Percentiles rank a stretch among this genome's conserved stretches.
Conservation (phyloP, 2,329 filamentous ascomycete genomes). For the Leptographium procerum region DNA sequence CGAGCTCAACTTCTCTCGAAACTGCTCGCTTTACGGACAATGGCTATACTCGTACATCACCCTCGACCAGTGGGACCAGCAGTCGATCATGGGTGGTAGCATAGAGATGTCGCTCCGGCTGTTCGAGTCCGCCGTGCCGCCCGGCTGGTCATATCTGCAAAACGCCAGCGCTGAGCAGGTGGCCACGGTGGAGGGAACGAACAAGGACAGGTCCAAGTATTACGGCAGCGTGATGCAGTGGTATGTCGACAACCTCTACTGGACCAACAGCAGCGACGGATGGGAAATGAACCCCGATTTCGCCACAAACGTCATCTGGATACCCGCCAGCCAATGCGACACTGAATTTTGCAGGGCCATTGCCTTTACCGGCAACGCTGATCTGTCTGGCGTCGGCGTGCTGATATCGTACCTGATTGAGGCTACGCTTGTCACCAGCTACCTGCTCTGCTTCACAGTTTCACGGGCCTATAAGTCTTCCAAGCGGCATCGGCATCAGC, state of each 20-base stretch:
- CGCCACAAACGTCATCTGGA: conserved; percentile 5
- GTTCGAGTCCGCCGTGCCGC: not conserved
- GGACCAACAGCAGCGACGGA: not conserved
- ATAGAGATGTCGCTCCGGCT: conserved; percentile 2
- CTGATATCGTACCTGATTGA: conserved; percentile 4
- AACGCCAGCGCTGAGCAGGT: not conserved
- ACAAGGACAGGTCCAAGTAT: not conserved
- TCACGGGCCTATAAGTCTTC: not conserved
- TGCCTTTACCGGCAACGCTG: conserved; percentile 12
- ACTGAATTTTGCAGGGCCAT: conserved; percentile 14
- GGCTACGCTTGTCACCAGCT: not conserved
- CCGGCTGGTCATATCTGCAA: not conserved
- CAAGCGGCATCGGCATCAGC: not conserved
- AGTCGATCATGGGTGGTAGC: conserved; percentile 5
- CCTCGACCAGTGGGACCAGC: conserved; percentile 6
- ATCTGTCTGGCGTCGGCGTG: conserved; percentile 14
- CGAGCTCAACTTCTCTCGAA: conserved; percentile 12
- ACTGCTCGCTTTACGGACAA: conserved; percentile 12
- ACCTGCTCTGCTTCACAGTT: not conserved
- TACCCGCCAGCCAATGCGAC: conserved; percentile 2
- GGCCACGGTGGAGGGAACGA: not conserved
- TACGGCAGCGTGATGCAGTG: conserved; percentile 5
- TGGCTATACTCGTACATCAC: conserved; percentile 10
- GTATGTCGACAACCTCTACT: conserved; percentile 1
- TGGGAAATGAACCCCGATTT: conserved; percentile 5